Percentiles rank a stretch among this genome's conserved stretches.
Evolutionary conservation across 1,139 yeast species (phyloP).

Genomic region (Suhomyces chickasaworum): DNA sequence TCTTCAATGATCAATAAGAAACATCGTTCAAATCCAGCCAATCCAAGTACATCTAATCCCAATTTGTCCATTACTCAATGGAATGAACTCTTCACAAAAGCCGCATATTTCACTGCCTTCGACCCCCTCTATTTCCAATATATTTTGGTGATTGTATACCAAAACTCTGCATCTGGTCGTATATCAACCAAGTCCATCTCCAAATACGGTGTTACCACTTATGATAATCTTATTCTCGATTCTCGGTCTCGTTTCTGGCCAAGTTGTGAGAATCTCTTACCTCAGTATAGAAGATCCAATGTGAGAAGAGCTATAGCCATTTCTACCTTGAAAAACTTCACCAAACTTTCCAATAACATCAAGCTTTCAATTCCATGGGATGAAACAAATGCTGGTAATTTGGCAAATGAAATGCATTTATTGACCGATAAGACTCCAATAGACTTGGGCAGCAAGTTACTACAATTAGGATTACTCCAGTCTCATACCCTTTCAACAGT

Average conservation of each 20-base stretch:
- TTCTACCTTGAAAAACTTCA: constrained; percentile 66
- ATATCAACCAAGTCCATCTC: constrained; percentile 67
- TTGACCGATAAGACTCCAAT: constrained; percentile 53
- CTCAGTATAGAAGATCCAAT: constrained; percentile 52
- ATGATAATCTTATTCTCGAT: constrained; percentile 61
- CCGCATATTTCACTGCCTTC: constrained; percentile 57
- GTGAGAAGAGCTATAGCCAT: constrained; percentile 79
- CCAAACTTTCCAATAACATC: constrained; percentile 45
- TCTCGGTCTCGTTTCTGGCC: constrained; percentile 70
- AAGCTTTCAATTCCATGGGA: constrained; percentile 44
- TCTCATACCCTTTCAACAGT: constrained; percentile 55
- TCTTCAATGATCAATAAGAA: not conserved
- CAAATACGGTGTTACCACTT: constrained; percentile 67
- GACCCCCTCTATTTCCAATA: constrained; percentile 56
- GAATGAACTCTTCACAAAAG: constrained; percentile 46
- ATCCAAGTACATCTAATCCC: not conserved
- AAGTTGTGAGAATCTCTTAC: constrained; percentile 70
- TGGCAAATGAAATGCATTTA: constrained; percentile 63
- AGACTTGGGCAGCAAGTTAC: constrained; percentile 55
- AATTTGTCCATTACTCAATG: constrained; percentile 30
- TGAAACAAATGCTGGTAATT: constrained; percentile 77
- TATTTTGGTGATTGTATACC: constrained; percentile 55
- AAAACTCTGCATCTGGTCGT: constrained; percentile 45
- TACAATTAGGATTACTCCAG: constrained; percentile 61
- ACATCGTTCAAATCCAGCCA: not conserved